Base-by-base conservation (phyloP, 371 early-diverging fungal genomes). In the Choanephora cucurbitarum region DNA sequence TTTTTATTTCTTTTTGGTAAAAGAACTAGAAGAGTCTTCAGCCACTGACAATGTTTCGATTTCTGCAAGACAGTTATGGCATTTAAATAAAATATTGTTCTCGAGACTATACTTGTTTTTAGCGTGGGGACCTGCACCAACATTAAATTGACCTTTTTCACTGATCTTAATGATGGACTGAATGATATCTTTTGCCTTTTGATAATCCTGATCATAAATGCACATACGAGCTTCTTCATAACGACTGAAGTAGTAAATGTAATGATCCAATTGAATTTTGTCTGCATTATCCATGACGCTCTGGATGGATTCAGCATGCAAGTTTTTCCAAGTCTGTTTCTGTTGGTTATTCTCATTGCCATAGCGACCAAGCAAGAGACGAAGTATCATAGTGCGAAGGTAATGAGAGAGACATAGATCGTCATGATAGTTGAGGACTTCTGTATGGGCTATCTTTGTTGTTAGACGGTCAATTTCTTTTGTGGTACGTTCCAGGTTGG, bases 351-450 rank as follows among this genome's bases (percentile, higher is more conserved):
- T 17, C 15, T 40, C 13, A 33, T 44, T 22, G 13, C 43, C 42
- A 2, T 55, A 11, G 17, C 39, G 42, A 42, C 40, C 42, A 11
- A 75, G 44, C 31, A 72, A 37, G 14, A 59, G 42, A 1, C 79
- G 71, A 10, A 66, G 59, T 0, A 70, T 46, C 32, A 65, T 52
- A 5, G 67, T 55, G 42, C 85, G 83, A n/a, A 89, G 61, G 49
- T 89, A 81, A 37, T 87, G 69, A 0, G 75, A 73, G 5, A 88
- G 62, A 44, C 88, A 88, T 28, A 88, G 50, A 59, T 91, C 91
- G 57, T 92, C 92, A 45, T 67, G 55, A 39, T 62, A 67, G 37
- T 67, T 58, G 15, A 67, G 45, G 0, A 32, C 49, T 34, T 67
- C 60, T 10, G 52, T 39, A 17, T 55, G 53, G 4, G 15, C 47